phyloP scores from a whole-genome alignment of 2,329 filamentous ascomycete genomes.

The Acephala macrosclerotiorum region DNA sequence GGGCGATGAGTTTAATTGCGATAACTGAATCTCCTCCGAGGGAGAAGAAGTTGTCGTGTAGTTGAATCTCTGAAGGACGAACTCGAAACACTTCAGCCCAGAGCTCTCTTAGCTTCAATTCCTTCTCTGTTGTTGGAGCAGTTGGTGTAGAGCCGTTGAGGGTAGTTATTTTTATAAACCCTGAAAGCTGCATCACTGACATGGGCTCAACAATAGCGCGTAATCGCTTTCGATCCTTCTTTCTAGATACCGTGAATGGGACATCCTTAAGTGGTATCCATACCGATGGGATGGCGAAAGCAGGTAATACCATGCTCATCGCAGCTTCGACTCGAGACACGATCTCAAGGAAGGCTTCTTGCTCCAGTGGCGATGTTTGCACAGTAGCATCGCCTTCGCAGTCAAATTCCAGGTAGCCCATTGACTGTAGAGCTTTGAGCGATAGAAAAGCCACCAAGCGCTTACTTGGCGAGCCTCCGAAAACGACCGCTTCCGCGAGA shows the following conservation, averaged over 20 bases:
- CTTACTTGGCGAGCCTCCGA: constrained; percentile 2
- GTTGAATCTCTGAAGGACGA: background rate
- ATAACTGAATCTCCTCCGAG: constrained; percentile 55
- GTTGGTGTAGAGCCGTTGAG: background rate
- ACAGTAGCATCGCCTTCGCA: background rate
- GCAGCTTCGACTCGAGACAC: background rate
- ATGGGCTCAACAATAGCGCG: background rate
- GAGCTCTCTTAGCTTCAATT: background rate
- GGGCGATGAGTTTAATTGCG: constrained; percentile 50
- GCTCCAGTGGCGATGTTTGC: background rate
- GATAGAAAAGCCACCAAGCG: constrained; percentile 12
- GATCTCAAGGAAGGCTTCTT: background rate
- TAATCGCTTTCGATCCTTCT: constrained; percentile 9
- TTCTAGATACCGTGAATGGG: constrained; percentile 11
- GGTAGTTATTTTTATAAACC: background rate
- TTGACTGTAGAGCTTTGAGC: background rate
- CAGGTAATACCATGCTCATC: background rate
- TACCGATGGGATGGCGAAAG: constrained; percentile 8
- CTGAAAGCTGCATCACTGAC: background rate
- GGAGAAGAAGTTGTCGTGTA: constrained; percentile 51
- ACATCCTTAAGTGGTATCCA: constrained; percentile 4
- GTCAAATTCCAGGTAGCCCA: constrained; percentile 6
- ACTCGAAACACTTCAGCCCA: constrained; percentile 3
- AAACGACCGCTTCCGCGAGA: background rate
- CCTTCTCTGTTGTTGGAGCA: background rate